These are phyloP conservation scores for Auricularia cornea DNA, from an alignment of 768 basidiomycete genomes.

Conservation along the genomic window DNA sequence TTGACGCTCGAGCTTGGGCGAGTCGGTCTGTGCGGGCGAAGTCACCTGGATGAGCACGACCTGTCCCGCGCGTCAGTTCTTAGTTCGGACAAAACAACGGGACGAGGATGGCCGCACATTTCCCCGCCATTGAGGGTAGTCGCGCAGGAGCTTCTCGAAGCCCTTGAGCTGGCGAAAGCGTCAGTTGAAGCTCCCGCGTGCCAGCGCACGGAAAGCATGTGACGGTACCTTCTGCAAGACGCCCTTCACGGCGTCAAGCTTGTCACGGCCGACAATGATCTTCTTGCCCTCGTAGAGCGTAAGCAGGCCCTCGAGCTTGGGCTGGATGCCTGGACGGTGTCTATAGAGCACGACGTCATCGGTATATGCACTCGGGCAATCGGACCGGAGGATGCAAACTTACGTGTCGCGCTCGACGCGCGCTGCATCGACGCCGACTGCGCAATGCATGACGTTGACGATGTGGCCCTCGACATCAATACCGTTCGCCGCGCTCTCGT, in stretches of 20 bases:
- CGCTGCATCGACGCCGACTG: constrained; percentile 92
- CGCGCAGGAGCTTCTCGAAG: constrained; percentile 86
- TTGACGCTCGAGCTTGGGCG: constrained; percentile 87
- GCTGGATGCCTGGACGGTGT: constrained; percentile 69
- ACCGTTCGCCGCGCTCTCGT: constrained; percentile 57
- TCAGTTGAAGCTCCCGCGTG: not conserved
- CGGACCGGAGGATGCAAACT: constrained; percentile 24
- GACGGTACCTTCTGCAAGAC: constrained; percentile 78
- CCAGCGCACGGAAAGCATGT: not conserved
- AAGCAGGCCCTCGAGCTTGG: constrained; percentile 81
- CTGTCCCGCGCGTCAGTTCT: constrained; percentile 20
- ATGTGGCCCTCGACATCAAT: constrained; percentile 87
- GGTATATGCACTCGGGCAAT: not conserved
- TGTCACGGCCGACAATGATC: constrained; percentile 96
- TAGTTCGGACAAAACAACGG: not conserved
- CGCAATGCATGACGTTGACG: constrained; percentile 78
- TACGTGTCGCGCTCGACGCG: constrained; percentile 76
- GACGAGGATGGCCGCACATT: constrained; percentile 58
- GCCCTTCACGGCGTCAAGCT: constrained; percentile 97
- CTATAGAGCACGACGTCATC: constrained; percentile 23
- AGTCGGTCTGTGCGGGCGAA: constrained; percentile 84
- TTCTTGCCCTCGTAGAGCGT: constrained; percentile 92
- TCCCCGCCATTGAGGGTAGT: constrained; percentile 93
- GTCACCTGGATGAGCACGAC: constrained; percentile 71
- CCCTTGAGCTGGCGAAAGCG: constrained; percentile 62